These are phyloP conservation scores for Neodidymelliopsis sp. DNA, from an alignment of 2,329 filamentous ascomycete species.

Conservation along the genomic window DNA sequence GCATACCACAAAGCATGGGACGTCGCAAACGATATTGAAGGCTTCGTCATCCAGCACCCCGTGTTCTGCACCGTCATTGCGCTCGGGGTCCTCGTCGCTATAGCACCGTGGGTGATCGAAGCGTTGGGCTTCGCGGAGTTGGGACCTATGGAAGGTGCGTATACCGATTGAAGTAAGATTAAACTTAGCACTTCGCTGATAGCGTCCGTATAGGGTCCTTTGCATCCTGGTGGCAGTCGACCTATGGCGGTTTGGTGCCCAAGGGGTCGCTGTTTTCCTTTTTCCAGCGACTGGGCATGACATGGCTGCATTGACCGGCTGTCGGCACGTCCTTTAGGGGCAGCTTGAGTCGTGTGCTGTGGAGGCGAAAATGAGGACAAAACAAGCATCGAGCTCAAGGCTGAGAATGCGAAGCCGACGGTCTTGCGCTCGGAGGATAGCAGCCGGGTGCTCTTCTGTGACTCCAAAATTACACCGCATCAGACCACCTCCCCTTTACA, in stretches of 20 bases:
- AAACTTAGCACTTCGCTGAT: conserved; percentile 3
- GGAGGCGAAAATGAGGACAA: background rate
- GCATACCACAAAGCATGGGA: conserved; percentile 36
- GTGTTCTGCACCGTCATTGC: conserved; percentile 40
- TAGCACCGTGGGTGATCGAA: conserved; percentile 41
- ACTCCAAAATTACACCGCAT: too few relatives aligned
- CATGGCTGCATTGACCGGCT: conserved; percentile 30
- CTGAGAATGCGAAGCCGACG: background rate
- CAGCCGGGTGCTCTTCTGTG: too few relatives aligned
- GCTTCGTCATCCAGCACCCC: conserved; percentile 42
- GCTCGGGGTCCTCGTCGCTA: conserved; percentile 37
- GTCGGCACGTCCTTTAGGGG: background rate
- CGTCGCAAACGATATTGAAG: conserved; percentile 30
- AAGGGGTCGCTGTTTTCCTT: conserved; percentile 53
- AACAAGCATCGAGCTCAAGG: background rate
- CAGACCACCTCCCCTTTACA: background rate
- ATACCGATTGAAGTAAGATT: background rate
- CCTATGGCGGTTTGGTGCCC: conserved; percentile 51
- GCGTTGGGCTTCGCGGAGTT: conserved; percentile 44
- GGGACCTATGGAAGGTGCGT: conserved; percentile 41
- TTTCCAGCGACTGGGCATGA: conserved; percentile 55
- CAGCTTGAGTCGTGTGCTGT: too few relatives aligned
- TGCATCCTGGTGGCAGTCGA: conserved; percentile 51
- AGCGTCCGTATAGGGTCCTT: conserved; percentile 37
- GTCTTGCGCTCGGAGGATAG: conserved; percentile 1